These are phyloP conservation scores for Przewalskia tangutica DNA, from an alignment of 257 asterid genomes.

Conservation along the genomic window DNA sequence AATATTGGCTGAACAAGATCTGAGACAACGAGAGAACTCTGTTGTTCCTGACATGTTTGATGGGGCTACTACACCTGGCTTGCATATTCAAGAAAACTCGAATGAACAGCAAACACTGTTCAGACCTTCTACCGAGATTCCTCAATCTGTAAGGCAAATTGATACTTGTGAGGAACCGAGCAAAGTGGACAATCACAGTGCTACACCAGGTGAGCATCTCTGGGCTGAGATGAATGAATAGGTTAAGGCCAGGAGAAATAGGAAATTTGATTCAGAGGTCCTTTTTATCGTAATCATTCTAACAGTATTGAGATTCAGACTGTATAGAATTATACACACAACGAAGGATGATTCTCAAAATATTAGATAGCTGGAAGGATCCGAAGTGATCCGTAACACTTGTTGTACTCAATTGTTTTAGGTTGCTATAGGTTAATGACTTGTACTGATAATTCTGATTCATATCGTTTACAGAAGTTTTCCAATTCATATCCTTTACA, in stretches of 20 bases:
- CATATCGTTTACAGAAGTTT: neutral
- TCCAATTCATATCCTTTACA: neutral
- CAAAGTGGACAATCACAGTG: constrained; percentile 3
- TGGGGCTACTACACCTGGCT: neutral
- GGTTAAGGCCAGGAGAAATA: neutral
- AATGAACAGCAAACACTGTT: neutral
- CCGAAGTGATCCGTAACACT: constrained; percentile 26
- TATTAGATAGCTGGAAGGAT: constrained; percentile 38
- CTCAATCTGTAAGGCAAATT: constrained; percentile 18
- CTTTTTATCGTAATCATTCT: constrained; percentile 21
- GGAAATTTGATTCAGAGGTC: constrained; percentile 18
- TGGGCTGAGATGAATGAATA: constrained; percentile 14
- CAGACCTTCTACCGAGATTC: constrained; percentile 14
- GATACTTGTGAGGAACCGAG: constrained; percentile 22
- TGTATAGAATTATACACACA: constrained; percentile 51
- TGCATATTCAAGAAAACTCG: constrained; percentile 1
- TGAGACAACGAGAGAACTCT: neutral
- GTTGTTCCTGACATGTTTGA: neutral
- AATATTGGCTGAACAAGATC: neutral
- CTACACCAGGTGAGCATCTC: constrained; percentile 13
- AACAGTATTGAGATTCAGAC: constrained; percentile 23
- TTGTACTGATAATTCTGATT: constrained; percentile 17
- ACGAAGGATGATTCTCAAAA: constrained; percentile 23
- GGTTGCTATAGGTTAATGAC: constrained; percentile 23
- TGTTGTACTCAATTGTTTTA: constrained; percentile 27